Conservation (phyloP, 305 asterid species). For the Ilex paraguariensis region DNA sequence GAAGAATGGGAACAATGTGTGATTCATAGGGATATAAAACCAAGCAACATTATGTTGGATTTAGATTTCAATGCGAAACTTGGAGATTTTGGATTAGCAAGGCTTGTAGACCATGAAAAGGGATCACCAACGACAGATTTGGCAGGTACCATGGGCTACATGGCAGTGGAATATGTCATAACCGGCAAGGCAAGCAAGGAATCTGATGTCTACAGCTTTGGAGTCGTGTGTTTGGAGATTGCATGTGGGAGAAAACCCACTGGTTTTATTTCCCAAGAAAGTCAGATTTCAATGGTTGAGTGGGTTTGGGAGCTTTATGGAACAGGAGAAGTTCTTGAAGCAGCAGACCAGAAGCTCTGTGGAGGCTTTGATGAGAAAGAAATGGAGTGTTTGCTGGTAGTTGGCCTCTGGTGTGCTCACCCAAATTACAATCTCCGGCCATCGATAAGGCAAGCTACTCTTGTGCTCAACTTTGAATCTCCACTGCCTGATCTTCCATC, state of each 20-base stretch:
- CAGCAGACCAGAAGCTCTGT: slow-evolving; percentile 14
- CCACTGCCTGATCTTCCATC: slow-evolving; percentile 25
- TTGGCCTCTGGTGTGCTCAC: slow-evolving; percentile 45
- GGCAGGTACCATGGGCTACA: slow-evolving; percentile 32
- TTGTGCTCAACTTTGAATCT: slow-evolving; percentile 29
- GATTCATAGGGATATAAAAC: slow-evolving; percentile 28
- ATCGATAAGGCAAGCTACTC: slow-evolving; percentile 28
- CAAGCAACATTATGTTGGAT: slow-evolving; percentile 28
- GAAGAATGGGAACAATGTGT: slow-evolving; percentile 31
- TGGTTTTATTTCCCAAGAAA: slow-evolving; percentile 7
- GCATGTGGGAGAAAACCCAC: slow-evolving; percentile 27
- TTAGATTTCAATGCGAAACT: slow-evolving; percentile 22
- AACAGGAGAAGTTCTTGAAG: slow-evolving; percentile 13
- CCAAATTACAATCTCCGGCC: slow-evolving; percentile 29
- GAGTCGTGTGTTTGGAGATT: slow-evolving; percentile 24
- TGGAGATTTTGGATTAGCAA: slow-evolving; percentile 31
- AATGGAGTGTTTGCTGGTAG: slow-evolving; percentile 19
- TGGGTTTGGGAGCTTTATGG: slow-evolving; percentile 30
- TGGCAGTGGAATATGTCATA: slow-evolving; percentile 22
- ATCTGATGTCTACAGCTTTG: slow-evolving; percentile 27
- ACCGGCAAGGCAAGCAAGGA: slow-evolving; percentile 29
- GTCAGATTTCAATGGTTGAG: slow-evolving; percentile 12
- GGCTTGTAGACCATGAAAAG: slow-evolving; percentile 25
- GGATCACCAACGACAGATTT: slow-evolving; percentile 18
- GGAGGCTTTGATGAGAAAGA: slow-evolving; percentile 6